Percentiles rank a stretch among this genome's conserved stretches.
Conservation (phyloP, 2,329 filamentous ascomycete species). For the Calonectria multiphialidica region DNA sequence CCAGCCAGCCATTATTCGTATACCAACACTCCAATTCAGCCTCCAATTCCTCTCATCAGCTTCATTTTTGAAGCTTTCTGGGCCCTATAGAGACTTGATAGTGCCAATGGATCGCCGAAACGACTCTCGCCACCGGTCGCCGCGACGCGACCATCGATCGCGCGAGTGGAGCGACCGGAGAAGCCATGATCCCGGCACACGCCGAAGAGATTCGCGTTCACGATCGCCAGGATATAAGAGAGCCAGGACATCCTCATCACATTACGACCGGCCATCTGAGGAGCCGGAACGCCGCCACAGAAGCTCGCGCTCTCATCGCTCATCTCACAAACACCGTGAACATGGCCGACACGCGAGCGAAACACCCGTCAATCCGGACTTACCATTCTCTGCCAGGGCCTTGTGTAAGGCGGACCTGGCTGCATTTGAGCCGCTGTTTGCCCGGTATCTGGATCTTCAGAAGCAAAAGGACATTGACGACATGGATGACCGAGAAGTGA, state of each 20-base stretch:
- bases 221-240: conserved; percentile 37
- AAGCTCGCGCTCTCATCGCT: conserved; percentile 35
- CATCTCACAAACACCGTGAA: conserved; percentile 39
- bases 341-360: conserved; percentile 29
- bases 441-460: conserved; percentile 88
- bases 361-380: conserved; percentile 31
- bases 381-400: conserved; percentile 76
- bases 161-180: conserved; percentile 30
- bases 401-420: conserved; percentile 78
- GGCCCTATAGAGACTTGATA: background rate
- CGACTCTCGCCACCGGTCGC: conserved; percentile 34
- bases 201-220: conserved; percentile 32
- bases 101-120: conserved; percentile 32
- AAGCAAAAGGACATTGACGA: conserved; percentile 79
- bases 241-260: conserved; percentile 30
- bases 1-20: background rate
- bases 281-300: conserved; percentile 34
- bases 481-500: conserved; percentile 80
- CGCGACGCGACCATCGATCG: conserved; percentile 34
- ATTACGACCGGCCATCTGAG: conserved; percentile 25
- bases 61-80: background rate
- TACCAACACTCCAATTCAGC: background rate
- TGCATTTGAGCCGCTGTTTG: conserved; percentile 78
- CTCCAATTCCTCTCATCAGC: background rate
- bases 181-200: conserved; percentile 31